Base-by-base conservation (phyloP, 2,329 filamentous ascomycete species). In the Madurella fahalii region DNA sequence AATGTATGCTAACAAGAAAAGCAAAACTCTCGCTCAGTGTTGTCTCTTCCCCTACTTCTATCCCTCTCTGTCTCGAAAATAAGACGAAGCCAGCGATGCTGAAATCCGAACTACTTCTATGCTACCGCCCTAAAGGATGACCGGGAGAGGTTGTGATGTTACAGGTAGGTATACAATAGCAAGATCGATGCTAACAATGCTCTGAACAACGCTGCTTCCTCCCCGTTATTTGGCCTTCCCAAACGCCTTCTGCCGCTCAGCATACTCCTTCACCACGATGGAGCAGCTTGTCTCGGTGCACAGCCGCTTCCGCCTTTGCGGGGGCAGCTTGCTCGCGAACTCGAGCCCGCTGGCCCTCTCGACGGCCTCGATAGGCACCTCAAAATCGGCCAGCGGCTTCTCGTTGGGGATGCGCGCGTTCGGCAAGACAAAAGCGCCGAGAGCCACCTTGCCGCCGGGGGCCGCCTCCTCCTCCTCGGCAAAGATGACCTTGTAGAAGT, bases 401-500 rank as follows among this genome's bases (percentile, higher is more conserved):
- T 84, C 80, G 71, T 96, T 99, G 39, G 87, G 78, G 64, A 99
- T 99, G 16, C 75, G 79, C 2, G 90, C 91, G 70, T 99, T 99
- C 15, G 94, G 94, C 64, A 99, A 78, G 50, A 99, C 93, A 67
- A 99, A 99, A 8, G 94, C 94, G 44, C 90, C 94, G 37, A 99
- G 76, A 32, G 91, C 90, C 34, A 99, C 94, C 60, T 86, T 86
- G 16, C 89, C 89, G 25, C 78, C 78, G 5, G 48, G 31, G 9
- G 68, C 72, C 1, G 72, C 15, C 2, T 47, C 74, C 3, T 87
- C 89, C 66, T 96, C 90, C 74, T 99, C 94, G 25, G 90, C 94
- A 67, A 94, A 95, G 64, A 99, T 94, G 67, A 99, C 90, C 77
- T 99, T 99, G 82, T 96, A 99, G 75, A 99, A 99, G 72, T 99